phyloP scores from a whole-genome alignment of 2,329 filamentous ascomycete genomes.

The Hypoxylon sp. region DNA sequence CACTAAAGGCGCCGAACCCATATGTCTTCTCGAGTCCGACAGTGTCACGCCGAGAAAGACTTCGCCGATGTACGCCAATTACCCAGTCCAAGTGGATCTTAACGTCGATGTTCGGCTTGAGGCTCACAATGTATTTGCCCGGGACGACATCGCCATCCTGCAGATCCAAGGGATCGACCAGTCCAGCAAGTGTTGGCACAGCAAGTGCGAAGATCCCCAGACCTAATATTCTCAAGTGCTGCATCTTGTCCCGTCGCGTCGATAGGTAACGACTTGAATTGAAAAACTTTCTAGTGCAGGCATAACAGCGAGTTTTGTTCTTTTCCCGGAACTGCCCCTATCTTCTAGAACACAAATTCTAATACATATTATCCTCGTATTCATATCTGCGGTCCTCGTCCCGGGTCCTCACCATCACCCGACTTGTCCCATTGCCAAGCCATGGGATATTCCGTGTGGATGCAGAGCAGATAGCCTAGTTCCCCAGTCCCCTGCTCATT shows the following conservation, averaged over 20 bases:
- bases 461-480: background rate
- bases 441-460: constrained; percentile 15
- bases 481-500: constrained; percentile 6
- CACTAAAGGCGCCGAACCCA: constrained; percentile 27
- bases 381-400: constrained; percentile 10
- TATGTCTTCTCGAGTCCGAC: constrained; percentile 33
- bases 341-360: background rate
- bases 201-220: constrained; percentile 25
- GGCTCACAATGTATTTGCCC: constrained; percentile 38
- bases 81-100: constrained; percentile 34
- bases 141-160: constrained; percentile 32
- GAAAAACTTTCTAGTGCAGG: background rate
- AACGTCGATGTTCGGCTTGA: constrained; percentile 31
- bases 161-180: constrained; percentile 17
- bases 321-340: constrained; percentile 15
- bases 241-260: constrained; percentile 30
- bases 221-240: constrained; percentile 9
- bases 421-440: constrained; percentile 35
- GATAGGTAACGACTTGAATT: background rate
- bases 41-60: constrained; percentile 19
- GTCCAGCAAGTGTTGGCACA: constrained; percentile 10
- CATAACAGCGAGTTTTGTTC: constrained; percentile 6
- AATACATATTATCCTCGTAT: constrained; percentile 16
- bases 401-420: constrained; percentile 11
- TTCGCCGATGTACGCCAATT: constrained; percentile 24